Percentiles rank a stretch among this genome's conserved stretches.
Evolutionary conservation across 139 green algal species (phyloP).

Genomic region (Coelastrella sp.): DNA sequence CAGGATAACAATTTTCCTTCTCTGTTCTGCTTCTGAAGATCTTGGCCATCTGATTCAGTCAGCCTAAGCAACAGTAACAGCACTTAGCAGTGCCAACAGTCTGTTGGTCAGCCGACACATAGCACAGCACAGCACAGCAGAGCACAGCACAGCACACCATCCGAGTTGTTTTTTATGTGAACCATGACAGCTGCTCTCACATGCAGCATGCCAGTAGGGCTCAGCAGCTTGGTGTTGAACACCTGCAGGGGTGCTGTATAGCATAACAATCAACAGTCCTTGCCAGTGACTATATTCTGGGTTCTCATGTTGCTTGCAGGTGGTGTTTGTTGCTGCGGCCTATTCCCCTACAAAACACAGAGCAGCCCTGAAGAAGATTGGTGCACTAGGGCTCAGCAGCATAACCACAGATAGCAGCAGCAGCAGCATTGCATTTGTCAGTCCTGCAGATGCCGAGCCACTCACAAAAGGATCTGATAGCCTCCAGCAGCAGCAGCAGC

Average conservation of each 20-base stretch:
- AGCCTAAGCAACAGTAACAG: too few species aligned
- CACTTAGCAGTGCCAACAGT: too few species aligned
- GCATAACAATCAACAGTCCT: neutral
- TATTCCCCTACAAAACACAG: conserved; percentile 26
- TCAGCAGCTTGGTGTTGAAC: too few species aligned
- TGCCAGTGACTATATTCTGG: neutral
- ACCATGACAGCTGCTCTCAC: neutral
- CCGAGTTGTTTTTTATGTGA: neutral
- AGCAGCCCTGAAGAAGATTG: conserved; percentile 25
- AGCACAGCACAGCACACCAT: too few species aligned
- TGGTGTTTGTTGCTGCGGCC: conserved; percentile 32
- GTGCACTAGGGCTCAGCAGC: conserved; percentile 6
- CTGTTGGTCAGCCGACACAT: too few species aligned
- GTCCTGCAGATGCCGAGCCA: neutral
- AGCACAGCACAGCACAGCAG: too few species aligned
- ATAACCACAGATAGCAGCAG: conserved; percentile 27
- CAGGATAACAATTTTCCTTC: too few species aligned
- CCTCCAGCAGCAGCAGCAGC: conserved; percentile 16
- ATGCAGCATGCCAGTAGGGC: too few species aligned
- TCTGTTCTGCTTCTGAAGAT: too few species aligned
- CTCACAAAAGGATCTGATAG: too few species aligned
- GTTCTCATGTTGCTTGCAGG: conserved; percentile 10
- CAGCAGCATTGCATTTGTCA: conserved; percentile 13
- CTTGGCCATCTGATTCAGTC: too few species aligned
- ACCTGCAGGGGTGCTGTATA: neutral